Base-by-base conservation (phyloP, 1,284 basidiomycete genomes). In the Puccinia horiana region DNA sequence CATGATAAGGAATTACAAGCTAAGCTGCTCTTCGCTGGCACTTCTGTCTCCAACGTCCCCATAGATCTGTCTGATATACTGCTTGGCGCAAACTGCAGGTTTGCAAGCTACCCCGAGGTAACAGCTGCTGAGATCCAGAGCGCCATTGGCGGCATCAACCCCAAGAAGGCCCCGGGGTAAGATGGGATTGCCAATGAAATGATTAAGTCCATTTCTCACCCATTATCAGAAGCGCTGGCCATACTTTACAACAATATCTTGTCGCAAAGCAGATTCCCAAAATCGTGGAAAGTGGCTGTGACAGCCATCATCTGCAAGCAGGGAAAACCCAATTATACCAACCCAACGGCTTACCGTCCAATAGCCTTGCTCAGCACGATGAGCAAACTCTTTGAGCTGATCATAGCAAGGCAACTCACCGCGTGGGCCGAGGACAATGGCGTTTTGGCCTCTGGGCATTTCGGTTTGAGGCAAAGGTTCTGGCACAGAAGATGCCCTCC, bases 281-380 rank as follows among this genome's bases (percentile, higher is more conserved):
- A 16, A 6, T 29, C 6, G 14, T 58, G 70, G 44, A 49, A n/a
- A n/a, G n/a, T n/a, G n/a, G n/a, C n/a, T n/a, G 42, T 47, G 1
- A 74, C 72, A 3, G 37, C n/a, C 32, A 77, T 77, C n/a, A 77
- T 77, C 11, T 11, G 18, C 14, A 77, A 77, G 40, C 20, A 14
- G 4, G 72, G 49, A 2, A 52, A 52, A 29, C 12, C 12, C 12
- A 26, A 75, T 35, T 75, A 75, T n/a, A 42, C 49, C 16, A 26
- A 52, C 8, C 44, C 49, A 2, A 54, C 20, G 9, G n/a, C 72
- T 26, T 75, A 75, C 54, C 26, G 44, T 16, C 72, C 72, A 12
- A 75, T 75, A 16, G 49, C 49, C 14, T 44, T 75, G 2, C 40
- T 75, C 5, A 52, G 29, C 20, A 16, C 12, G 8, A 29, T n/a